Conservation (phyloP, 495 filamentous ascomycete species). For the Penicillium maclennaniae region DNA sequence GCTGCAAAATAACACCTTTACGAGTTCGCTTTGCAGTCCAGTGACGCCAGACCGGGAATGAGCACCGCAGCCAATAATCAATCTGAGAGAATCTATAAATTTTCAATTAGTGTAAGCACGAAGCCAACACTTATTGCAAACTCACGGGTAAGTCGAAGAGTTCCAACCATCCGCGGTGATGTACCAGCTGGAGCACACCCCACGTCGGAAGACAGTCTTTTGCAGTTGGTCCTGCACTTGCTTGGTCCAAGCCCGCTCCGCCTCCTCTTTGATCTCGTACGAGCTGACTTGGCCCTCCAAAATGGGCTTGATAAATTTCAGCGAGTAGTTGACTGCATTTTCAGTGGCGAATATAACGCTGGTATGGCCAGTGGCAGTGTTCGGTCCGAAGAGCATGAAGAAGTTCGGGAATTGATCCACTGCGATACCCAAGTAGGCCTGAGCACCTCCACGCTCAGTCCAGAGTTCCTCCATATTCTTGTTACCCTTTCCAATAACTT, state of each 20-base stretch:
- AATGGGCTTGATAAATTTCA: conserved; percentile 43
- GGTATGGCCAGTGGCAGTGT: conserved; percentile 60
- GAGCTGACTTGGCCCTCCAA: conserved; percentile 37
- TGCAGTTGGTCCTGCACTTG: conserved; percentile 51
- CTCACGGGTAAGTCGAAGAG: conserved; percentile 56
- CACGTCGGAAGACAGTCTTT: conserved; percentile 49
- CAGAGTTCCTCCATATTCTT: conserved; percentile 51
- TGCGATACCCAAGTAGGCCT: conserved; percentile 61
- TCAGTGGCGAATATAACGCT: conserved; percentile 59
- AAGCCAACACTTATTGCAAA: neutral
- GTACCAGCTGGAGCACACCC: conserved; percentile 58
- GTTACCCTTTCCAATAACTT: conserved; percentile 42
- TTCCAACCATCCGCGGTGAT: conserved; percentile 56
- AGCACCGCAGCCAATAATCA: conserved; percentile 45
- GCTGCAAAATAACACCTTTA: conserved; percentile 36
- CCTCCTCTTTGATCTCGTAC: conserved; percentile 48
- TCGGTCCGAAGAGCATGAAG: conserved; percentile 65
- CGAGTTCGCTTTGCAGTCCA: conserved; percentile 52
- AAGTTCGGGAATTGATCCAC: conserved; percentile 67
- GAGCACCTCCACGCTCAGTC: conserved; percentile 56
- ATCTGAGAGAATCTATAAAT: conserved; percentile 49
- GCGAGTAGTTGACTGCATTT: conserved; percentile 51
- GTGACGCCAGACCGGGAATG: conserved; percentile 54
- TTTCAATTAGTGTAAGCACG: neutral
- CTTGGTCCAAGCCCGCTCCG: conserved; percentile 50